Conservation (phyloP, 2,329 filamentous ascomycete genomes). For the Colletotrichum lindemuthianum region DNA sequence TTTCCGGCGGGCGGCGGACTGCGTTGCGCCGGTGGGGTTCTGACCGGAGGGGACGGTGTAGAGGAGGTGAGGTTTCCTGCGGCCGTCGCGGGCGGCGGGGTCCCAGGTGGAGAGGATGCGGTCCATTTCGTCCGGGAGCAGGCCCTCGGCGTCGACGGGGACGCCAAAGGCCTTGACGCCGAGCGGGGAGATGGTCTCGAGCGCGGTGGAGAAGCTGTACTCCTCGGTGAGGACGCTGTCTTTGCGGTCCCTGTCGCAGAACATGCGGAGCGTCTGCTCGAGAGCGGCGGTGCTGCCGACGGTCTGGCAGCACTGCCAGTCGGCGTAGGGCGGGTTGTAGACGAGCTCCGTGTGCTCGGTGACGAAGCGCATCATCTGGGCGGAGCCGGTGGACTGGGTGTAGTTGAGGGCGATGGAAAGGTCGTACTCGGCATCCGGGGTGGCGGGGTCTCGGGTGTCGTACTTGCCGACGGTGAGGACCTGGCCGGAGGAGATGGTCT, state of each 20-base stretch:
- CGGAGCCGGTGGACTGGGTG: constrained; percentile 84
- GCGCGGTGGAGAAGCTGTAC: constrained; percentile 84
- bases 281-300: constrained; percentile 87
- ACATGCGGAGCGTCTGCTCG: constrained; percentile 85
- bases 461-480: constrained; percentile 81
- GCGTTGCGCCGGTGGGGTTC: constrained; percentile 90
- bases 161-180: constrained; percentile 63
- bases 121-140: constrained; percentile 63
- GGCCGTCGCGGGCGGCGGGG: constrained; percentile 52
- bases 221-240: constrained; percentile 88
- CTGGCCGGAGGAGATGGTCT: constrained; percentile 68
- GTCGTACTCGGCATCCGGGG: constrained; percentile 67
- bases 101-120: constrained; percentile 63
- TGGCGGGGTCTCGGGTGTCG: constrained; percentile 68
- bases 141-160: constrained; percentile 62
- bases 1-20: constrained; percentile 71
- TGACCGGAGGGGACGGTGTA: constrained; percentile 80
- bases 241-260: constrained; percentile 73
- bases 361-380: constrained; percentile 88
- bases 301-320: constrained; percentile 88
- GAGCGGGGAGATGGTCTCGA: constrained; percentile 66
- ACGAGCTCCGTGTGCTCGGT: constrained; percentile 96
- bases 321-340: constrained; percentile 84
- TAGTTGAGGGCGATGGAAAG: constrained; percentile 93
- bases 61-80: constrained; percentile 63